Evolutionary conservation across 2,329 filamentous ascomycete species (phyloP), one percentile per base, ranked within the genome.

Genomic region (Neofusicoccum parvum): DNA sequence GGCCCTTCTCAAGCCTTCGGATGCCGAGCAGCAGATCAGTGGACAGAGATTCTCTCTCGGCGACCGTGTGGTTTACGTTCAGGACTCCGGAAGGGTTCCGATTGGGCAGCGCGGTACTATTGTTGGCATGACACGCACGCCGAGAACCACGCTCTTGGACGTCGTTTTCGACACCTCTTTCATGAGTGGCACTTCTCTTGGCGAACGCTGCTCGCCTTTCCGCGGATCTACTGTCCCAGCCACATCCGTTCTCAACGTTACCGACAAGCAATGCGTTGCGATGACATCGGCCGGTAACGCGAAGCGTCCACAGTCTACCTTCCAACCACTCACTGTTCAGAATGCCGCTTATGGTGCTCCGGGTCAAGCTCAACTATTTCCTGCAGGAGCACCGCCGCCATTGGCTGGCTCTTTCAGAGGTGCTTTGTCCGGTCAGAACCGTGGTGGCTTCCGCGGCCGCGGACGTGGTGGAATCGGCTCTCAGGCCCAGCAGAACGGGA

Each of bases 121-220:
- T n/a, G 90, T 96, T 65, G 95, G 95, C 41, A 90, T 97, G 74
- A 97, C 93, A 67, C 90, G 92, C 65, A 97, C 94, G 36, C 86
- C 93, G 20, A 91, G 92, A 65, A 90, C 90, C 32, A 87, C 92
- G 53, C 85, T 97, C 66, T 84, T 99, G 43, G 95, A 99, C 75
- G 87, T 98, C 65, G 89, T 99, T 7, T 99, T 97, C 79, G 96
- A 99, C 76, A 87, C 88, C 12, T 91, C 92, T 0, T 99, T 99
- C 79, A 98, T 99, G 94, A 96, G 93, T 74, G 95, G 95, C 68
- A 97, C 94, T 1, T 95, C 92, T 0, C 85, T 99, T 15, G 91
- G 92, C 66, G 93, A 94, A 65, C 90, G 95, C 66, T 97, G 94
- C 75, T 92, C 93, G 32, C 89, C 92, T 43, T 99, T 99, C 87